Evolutionary conservation across 176 grass and related monocot genomes (phyloP).

Genomic region (Triticum timopheevii): DNA sequence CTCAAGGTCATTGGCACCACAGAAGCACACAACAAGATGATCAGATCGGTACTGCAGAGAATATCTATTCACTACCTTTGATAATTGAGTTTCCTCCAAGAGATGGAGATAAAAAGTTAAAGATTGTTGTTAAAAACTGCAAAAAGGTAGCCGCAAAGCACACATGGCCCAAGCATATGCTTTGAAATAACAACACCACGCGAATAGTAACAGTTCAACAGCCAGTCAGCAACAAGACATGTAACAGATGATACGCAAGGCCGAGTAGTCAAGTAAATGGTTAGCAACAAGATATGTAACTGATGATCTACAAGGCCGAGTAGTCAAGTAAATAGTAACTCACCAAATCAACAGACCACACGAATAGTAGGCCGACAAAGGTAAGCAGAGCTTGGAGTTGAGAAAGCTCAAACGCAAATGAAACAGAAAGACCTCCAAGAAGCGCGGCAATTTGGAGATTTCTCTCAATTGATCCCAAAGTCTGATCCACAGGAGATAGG

Average conservation of each 20-base stretch:
- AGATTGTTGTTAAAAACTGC: not conserved
- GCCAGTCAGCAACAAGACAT: not conserved
- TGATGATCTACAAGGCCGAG: not conserved
- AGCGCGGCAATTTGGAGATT: constrained; percentile 65
- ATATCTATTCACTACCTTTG: not conserved
- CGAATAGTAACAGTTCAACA: not conserved
- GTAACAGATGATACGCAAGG: not conserved
- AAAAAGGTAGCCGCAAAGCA: not conserved
- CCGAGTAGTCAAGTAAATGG: not conserved
- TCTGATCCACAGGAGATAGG: constrained; percentile 60
- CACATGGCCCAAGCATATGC: not conserved
- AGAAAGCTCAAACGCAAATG: constrained; percentile 55
- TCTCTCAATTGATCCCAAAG: constrained; percentile 82
- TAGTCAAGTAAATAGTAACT: constrained; percentile 41
- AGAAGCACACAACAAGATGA: not conserved
- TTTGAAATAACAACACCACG: not conserved
- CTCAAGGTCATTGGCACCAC: not conserved
- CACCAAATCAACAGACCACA: constrained; percentile 86
- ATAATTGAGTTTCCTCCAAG: constrained; percentile 1
- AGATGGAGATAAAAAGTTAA: not conserved
- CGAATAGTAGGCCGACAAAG: constrained; percentile 61
- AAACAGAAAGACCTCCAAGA: constrained; percentile 57
- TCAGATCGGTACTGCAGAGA: not conserved
- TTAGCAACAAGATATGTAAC: not conserved
- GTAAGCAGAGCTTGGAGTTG: constrained; percentile 63